Evolutionary conservation across 805 yeast genomes (phyloP), one percentile per base, ranked within the genome.

Genomic region (Helenozyma baotianmanensis): DNA sequence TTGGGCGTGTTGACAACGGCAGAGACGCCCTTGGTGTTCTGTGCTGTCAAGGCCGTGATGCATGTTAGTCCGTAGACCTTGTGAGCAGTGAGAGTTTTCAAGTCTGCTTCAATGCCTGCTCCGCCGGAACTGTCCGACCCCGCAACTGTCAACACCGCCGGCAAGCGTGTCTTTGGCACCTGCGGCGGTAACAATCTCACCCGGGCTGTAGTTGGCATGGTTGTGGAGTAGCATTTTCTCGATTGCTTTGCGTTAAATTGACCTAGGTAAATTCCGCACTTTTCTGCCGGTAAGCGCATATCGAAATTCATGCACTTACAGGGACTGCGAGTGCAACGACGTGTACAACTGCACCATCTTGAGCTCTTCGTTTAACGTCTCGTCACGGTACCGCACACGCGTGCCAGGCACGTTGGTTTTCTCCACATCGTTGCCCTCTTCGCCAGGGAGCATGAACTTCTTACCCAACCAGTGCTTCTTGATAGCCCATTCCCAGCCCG

Each of bases 381-480:
- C 96, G 37, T 74, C 73, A 55, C 99, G 76, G 58, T 84, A 92
- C 13, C 80, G 77, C 21, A 82, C 76, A 53, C 99, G 77, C 31
- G 89, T 81, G 45, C 82, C 80, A 1, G 99, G 98, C 31, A 92
- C 96, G 54, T 92, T 92, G 2, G 97, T 85, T 67, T 88, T 92
- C 50, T 85, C 96, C 30, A 92, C 80, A 52, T 85, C 89, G 52
- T 89, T 88, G 5, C 95, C 95, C 18, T 71, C 76, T n/a, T 76
- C 70, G 4, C 94, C 95, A 0, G 70, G 68, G 10, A 50, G 28
- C 41, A 64, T 64, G 48, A 67, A 82, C 39, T 76, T 56, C 38
- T 76, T 71, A 23, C 97, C 97, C 29, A 88, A 65, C 98, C 99
- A 92, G 55, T 90, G 97, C 49, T 72, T 74, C 60, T 92, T 92